These are phyloP conservation scores for Fusarium subglutinans DNA, from an alignment of 2,329 filamentous ascomycete genomes.

Conservation along the genomic window DNA sequence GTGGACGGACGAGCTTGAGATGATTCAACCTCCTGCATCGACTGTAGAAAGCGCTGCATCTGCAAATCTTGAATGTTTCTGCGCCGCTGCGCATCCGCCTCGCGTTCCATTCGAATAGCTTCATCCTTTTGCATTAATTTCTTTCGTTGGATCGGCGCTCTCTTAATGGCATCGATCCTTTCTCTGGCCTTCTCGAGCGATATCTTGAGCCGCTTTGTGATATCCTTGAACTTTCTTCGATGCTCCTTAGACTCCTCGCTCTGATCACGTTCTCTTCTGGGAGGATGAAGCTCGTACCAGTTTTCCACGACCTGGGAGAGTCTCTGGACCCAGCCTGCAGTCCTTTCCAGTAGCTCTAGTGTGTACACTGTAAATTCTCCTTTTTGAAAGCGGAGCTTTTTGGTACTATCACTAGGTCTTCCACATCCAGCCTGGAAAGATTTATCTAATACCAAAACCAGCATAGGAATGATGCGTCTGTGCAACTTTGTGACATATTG, in stretches of 20 bases:
- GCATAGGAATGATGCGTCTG: slow-evolving; percentile 39
- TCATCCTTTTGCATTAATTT: slow-evolving; percentile 12
- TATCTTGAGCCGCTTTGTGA: not conserved
- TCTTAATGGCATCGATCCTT: slow-evolving; percentile 1
- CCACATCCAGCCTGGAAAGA: slow-evolving; percentile 33
- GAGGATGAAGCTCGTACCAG: slow-evolving; percentile 19
- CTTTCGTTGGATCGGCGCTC: not conserved
- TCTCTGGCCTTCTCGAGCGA: slow-evolving; percentile 17
- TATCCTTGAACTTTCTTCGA: not conserved
- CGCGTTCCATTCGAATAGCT: not conserved
- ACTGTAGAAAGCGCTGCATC: slow-evolving; percentile 34
- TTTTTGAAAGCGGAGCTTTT: not conserved
- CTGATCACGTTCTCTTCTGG: not conserved
- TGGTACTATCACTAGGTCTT: not conserved
- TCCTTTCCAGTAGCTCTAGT: slow-evolving; percentile 22
- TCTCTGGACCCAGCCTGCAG: slow-evolving; percentile 28
- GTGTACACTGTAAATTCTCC: slow-evolving; percentile 34
- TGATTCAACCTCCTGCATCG: slow-evolving; percentile 12
- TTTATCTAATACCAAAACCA: slow-evolving; percentile 36
- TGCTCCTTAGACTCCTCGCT: not conserved
- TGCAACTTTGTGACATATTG: slow-evolving; percentile 17
- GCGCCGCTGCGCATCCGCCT: not conserved
- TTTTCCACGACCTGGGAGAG: slow-evolving; percentile 15
- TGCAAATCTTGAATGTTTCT: slow-evolving; percentile 7
- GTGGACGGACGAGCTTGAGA: not conserved